These are phyloP conservation scores for Mucor circinelloides DNA, from an alignment of 371 early-diverging fungal genomes.

Conservation along the genomic window DNA sequence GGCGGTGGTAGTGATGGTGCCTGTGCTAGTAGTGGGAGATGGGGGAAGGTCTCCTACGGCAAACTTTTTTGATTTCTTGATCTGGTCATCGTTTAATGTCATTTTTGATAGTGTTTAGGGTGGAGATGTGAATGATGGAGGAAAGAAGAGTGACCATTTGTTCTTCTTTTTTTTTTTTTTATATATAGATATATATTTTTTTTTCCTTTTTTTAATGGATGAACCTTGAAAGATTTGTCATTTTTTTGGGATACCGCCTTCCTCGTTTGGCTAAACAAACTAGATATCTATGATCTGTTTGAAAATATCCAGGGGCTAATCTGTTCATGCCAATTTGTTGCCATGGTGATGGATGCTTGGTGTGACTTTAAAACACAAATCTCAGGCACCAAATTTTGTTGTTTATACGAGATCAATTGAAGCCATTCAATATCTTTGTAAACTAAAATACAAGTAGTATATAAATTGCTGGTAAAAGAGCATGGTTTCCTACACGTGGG, in stretches of 20 bases:
- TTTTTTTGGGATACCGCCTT: not conserved
- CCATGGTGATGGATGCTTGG: not conserved
- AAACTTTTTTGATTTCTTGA: constrained; percentile 28
- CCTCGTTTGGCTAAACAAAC: not conserved
- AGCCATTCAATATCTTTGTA: not conserved
- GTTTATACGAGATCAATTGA: not conserved
- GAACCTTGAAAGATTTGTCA: not conserved
- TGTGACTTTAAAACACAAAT: not conserved
- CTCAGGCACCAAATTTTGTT: not conserved
- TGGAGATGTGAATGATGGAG: not conserved
- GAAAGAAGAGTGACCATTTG: constrained; percentile 1
- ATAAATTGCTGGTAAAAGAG: not conserved
- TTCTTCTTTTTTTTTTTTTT: not conserved
- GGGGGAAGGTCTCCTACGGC: constrained; percentile 34
- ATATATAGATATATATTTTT: too few species aligned
- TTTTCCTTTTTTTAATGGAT: not conserved
- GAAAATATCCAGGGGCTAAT: not conserved
- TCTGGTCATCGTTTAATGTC: constrained; percentile 19
- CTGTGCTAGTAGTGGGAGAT: constrained; percentile 26
- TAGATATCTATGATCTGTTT: not conserved
- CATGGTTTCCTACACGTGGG: not conserved
- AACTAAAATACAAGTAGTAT: not conserved
- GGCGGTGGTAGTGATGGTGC: constrained; percentile 5
- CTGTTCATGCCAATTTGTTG: not conserved
- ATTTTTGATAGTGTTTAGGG: not conserved